These are phyloP conservation scores for Daldinia decipiens DNA, from an alignment of 495 filamentous ascomycete species.

Conservation along the genomic window DNA sequence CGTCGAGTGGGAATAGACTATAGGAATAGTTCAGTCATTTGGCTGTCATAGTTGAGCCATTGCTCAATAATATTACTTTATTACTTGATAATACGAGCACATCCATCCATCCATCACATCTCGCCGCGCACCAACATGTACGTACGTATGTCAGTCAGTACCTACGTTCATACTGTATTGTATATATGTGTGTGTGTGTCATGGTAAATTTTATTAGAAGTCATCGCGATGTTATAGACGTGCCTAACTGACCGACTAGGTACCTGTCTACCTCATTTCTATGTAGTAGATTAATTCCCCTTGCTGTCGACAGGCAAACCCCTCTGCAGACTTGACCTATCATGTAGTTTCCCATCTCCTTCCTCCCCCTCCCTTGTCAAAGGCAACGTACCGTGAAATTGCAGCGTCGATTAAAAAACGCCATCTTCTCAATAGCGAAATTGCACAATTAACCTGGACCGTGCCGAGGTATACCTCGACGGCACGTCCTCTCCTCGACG, in stretches of 20 bases:
- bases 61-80: not conserved
- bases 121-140: not conserved
- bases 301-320: not conserved
- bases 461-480: not conserved
- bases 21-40: slow-evolving; percentile 2
- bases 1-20: slow-evolving; percentile 5
- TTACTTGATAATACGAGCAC: not conserved
- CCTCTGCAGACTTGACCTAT: not conserved
- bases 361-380: not conserved
- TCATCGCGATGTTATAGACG: not conserved
- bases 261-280: not conserved
- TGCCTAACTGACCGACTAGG: not conserved
- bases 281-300: not conserved
- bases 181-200: too few relatives aligned
- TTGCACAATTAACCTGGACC: not conserved
- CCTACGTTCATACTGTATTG: too few relatives aligned
- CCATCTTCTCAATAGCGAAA: not conserved
- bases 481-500: not conserved
- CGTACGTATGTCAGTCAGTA: not conserved
- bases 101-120: not conserved
- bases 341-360: not conserved
- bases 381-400: not conserved
- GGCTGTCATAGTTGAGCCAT: not conserved
- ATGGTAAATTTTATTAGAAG: slow-evolving; percentile 1
- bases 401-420: not conserved